These are phyloP conservation scores for Fagus sylvatica DNA, from an alignment of 306 rosid genomes.

Conservation along the genomic window DNA sequence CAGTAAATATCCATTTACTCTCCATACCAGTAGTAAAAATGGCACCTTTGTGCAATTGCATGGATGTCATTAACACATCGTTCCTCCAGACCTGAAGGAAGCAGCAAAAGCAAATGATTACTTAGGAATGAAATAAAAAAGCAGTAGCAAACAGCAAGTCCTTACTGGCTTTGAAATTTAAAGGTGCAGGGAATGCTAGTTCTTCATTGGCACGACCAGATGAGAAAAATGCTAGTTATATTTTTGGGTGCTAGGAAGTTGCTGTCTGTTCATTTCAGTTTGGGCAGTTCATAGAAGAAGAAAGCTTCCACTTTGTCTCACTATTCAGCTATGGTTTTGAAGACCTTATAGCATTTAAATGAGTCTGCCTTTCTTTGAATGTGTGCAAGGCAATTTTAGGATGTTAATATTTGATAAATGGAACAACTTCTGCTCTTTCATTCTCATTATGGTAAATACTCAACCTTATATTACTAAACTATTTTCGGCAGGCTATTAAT, in stretches of 20 bases:
- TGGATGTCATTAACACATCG: conserved; percentile 55
- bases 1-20: conserved; percentile 74
- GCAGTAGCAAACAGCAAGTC: background rate
- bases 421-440: background rate
- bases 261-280: background rate
- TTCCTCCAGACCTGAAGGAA: conserved; percentile 79
- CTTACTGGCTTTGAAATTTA: background rate
- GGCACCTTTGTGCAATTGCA: conserved; percentile 66
- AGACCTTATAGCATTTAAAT: background rate
- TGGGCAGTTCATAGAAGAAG: background rate
- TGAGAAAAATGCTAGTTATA: background rate
- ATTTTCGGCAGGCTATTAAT: background rate
- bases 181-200: background rate
- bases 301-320: background rate
- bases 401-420: background rate
- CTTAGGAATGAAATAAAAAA: conserved; percentile 8
- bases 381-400: background rate
- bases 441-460: background rate
- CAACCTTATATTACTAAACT: background rate
- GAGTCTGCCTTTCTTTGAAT: background rate
- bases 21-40: conserved; percentile 60
- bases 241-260: background rate
- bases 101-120: conserved; percentile 22
- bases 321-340: background rate
- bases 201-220: background rate